Evolutionary conservation across 2,329 filamentous ascomycete species (phyloP).

Genomic region (Exophiala aquamarina): DNA sequence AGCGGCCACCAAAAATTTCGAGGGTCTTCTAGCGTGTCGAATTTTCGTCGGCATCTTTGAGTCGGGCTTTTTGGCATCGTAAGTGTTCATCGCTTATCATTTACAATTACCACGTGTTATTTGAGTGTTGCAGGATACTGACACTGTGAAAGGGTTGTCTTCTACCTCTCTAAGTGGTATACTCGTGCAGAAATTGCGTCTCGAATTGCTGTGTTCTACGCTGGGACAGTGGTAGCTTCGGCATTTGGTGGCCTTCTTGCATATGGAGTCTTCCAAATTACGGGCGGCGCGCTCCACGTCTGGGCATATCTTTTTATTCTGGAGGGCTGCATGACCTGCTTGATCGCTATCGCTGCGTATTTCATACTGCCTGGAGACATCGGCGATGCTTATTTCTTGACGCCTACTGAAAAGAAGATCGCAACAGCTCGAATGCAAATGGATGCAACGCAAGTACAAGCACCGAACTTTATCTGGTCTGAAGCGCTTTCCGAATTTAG

Average conservation of each 20-base stretch:
- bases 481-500: too few relatives aligned
- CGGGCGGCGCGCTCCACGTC: constrained; percentile 45
- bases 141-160: constrained; percentile 62
- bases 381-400: too few relatives aligned
- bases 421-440: too few relatives aligned
- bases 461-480: too few relatives aligned
- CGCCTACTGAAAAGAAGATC: too few relatives aligned
- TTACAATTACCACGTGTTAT: too few relatives aligned
- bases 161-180: constrained; percentile 67
- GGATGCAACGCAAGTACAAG: too few relatives aligned
- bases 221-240: constrained; percentile 70
- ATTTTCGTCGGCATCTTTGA: too few relatives aligned
- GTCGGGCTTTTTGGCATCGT: background rate
- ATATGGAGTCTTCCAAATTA: constrained; percentile 61
- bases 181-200: constrained; percentile 57
- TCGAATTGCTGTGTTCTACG: constrained; percentile 72
- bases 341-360: constrained; percentile 51
- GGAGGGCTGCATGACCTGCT: constrained; percentile 58
- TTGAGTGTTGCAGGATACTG: constrained; percentile 50
- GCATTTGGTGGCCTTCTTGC: constrained; percentile 62
- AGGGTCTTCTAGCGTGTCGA: too few relatives aligned
- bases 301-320: constrained; percentile 58
- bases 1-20: too few relatives aligned
- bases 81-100: background rate
- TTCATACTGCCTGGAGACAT: too few relatives aligned